phyloP scores from a whole-genome alignment of 108 stramenopile genomes.

The Cyclotella choctawhatcheeana region DNA sequence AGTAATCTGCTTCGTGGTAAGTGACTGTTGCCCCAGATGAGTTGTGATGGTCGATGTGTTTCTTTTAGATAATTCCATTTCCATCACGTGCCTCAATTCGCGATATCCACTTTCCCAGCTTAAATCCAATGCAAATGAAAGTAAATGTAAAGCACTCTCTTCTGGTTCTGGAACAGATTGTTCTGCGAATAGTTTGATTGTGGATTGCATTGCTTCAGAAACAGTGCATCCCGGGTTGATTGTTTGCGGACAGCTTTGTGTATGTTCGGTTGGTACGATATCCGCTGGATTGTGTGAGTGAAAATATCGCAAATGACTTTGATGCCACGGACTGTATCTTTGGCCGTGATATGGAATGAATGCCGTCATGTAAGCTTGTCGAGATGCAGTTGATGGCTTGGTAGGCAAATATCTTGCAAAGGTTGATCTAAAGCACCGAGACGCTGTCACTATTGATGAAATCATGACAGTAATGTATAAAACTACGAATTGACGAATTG shows the following conservation, averaged over 20 bases:
- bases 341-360: too few species aligned
- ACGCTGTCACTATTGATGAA: too few species aligned
- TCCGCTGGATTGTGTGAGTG: neutral
- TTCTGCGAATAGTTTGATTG: constrained; percentile 47
- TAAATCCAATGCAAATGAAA: constrained; percentile 64
- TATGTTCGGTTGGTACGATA: neutral
- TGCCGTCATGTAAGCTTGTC: too few species aligned
- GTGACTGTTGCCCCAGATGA: constrained; percentile 27
- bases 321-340: too few species aligned
- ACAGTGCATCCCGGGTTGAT: constrained; percentile 31
- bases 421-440: too few species aligned
- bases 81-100: constrained; percentile 40
- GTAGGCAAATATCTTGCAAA: too few species aligned
- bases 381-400: too few species aligned
- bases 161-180: constrained; percentile 66
- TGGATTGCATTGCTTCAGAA: constrained; percentile 48
- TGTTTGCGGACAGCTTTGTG: neutral
- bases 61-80: constrained; percentile 4
- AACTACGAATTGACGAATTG: too few species aligned
- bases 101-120: constrained; percentile 67
- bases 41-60: constrained; percentile 1
- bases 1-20: constrained; percentile 55
- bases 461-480: too few species aligned
- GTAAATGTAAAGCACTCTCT: constrained; percentile 65
- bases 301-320: neutral